Evolutionary conservation across 1,284 basidiomycete species (phyloP), one percentile per base, ranked within the genome.

Genomic region (Mycosarcoma mackinlayi): DNA sequence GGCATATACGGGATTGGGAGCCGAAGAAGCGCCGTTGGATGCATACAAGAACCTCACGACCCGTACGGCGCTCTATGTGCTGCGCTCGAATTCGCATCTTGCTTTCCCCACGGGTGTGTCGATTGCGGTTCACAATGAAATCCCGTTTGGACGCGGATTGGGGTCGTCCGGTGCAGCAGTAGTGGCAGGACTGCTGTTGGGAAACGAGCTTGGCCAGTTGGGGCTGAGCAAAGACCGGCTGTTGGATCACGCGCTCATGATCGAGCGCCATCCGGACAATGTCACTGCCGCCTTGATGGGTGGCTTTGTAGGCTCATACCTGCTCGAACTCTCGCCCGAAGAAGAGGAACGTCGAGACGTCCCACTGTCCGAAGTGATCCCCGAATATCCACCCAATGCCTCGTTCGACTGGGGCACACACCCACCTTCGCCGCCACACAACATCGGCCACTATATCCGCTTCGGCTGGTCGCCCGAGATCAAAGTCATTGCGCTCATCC

Each of bases 201-300:
- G 91, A 35, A 88, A 94, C 82, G 87, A 89, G 18, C 86, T 98
- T 13, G 95, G 92, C 14, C 73, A 88, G 45, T 87, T 98, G 62
- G 81, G 86, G 23, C 88, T 98, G 13, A 82, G 90, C 16, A 86
- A 84, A 28, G 87, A 87, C 48, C 88, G 96, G 25, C 86, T 96
- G 75, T 88, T 98, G 57, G 96, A 99, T 84, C 95, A 93, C 81
- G 94, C 96, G 1, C 87, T 99, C 58, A 98, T 99, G 96, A 94
- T 99, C 77, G 96, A 99, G 84, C 88, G 96, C 10, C 96, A 99
- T 83, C 96, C 96, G 8, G 96, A 99, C 85, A 99, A 99, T 83
- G 95, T 99, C 72, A 96, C 96, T 0, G 96, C 96, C 0, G 95
- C 95, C 0, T 88, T 99, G 31, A 88, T 98, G 28, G 96, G 96